These are phyloP conservation scores for Aspergillus calidoustus DNA, from an alignment of 2,329 filamentous ascomycete species.

Conservation along the genomic window DNA sequence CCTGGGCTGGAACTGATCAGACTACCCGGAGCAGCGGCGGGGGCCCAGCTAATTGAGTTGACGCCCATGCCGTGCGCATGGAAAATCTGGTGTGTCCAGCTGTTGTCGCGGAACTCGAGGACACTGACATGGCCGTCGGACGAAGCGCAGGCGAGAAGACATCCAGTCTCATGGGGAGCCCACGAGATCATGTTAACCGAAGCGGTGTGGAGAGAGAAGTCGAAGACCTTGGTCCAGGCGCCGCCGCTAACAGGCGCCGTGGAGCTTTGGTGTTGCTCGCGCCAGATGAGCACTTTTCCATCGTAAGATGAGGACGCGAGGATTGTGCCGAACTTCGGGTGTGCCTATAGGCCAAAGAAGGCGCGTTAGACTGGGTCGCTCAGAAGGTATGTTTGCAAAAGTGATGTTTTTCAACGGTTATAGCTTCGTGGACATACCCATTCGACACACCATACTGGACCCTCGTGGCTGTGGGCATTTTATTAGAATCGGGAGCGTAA, in stretches of 20 bases:
- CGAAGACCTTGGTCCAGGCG: conserved; percentile 85
- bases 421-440: conserved; percentile 62
- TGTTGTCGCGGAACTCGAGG: conserved; percentile 95
- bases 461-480: conserved; percentile 73
- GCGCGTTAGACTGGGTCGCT: not conserved
- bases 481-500: conserved; percentile 17
- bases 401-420: not conserved
- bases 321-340: conserved; percentile 98
- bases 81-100: conserved; percentile 87
- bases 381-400: not conserved
- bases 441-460: conserved; percentile 95
- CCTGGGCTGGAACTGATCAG: conserved; percentile 74
- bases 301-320: conserved; percentile 95
- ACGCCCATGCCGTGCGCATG: conserved; percentile 91
- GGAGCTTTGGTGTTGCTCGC: conserved; percentile 67
- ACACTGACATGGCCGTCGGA: conserved; percentile 93
- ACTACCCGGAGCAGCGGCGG: conserved; percentile 80
- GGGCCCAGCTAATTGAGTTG: conserved; percentile 95
- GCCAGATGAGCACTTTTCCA: conserved; percentile 98
- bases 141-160: conserved; percentile 90
- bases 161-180: conserved; percentile 96
- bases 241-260: conserved; percentile 50
- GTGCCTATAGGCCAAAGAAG: conserved; percentile 59
- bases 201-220: conserved; percentile 91
- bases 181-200: conserved; percentile 96